These are phyloP conservation scores for Neurospora sp. DNA, from an alignment of 495 filamentous ascomycete species.

Conservation along the genomic window DNA sequence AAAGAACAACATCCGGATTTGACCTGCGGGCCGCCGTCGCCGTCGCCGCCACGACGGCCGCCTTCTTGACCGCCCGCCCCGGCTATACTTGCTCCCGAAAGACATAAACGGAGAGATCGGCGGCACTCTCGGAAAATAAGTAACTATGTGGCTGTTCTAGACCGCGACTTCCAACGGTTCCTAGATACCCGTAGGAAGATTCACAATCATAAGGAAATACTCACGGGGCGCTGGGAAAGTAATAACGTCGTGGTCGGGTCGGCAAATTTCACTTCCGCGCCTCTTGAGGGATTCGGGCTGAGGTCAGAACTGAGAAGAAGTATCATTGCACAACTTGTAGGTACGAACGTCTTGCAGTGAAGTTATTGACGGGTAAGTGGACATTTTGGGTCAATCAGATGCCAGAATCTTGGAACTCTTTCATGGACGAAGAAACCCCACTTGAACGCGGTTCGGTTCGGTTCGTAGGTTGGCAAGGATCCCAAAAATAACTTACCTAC, in stretches of 20 bases:
- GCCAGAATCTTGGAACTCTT: background rate
- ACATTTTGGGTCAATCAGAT: background rate
- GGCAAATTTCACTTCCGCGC: background rate
- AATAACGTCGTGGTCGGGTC: background rate
- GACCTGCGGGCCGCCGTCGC: background rate
- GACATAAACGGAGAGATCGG: background rate
- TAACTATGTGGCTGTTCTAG: background rate
- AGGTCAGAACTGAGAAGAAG: no score
- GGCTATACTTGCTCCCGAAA: background rate
- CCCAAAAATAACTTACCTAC: background rate
- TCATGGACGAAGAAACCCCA: background rate
- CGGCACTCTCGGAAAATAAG: background rate
- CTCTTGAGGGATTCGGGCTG: background rate
- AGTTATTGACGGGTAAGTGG: background rate
- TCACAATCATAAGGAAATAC: background rate
- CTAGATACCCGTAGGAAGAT: constrained; percentile 3
- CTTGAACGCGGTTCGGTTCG: no score
- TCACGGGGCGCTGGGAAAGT: background rate
- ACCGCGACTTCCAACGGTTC: constrained; percentile 1
- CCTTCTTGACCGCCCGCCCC: background rate
- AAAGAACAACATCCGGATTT: background rate
- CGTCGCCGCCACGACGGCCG: background rate
- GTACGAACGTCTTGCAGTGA: background rate
- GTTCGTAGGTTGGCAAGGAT: background rate
- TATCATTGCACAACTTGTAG: background rate